A percentile compares a stretch with the other conserved stretches of the same genome.
These are phyloP conservation scores for Blastobotrys mokoenaii DNA, from an alignment of 805 yeast genomes.

Conservation along the genomic window DNA sequence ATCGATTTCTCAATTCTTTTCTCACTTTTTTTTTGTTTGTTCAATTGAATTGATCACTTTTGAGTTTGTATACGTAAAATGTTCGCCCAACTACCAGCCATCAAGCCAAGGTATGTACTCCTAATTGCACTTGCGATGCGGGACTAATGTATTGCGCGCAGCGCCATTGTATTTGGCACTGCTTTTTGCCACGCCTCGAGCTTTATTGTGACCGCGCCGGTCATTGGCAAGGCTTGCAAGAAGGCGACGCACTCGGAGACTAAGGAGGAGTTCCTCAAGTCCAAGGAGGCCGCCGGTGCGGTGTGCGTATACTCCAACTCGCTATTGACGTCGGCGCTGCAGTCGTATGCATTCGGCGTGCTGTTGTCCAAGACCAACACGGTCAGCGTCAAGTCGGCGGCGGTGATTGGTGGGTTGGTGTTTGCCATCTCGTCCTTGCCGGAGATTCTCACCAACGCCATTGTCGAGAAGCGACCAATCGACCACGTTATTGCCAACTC, in stretches of 20 bases:
- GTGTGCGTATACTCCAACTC: conserved; percentile 28
- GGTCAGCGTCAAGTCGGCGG: conserved; percentile 31
- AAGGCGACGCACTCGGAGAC: conserved; percentile 28
- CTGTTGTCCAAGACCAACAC: conserved; percentile 32
- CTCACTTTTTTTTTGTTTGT: not conserved
- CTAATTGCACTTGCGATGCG: not conserved
- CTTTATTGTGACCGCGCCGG: conserved; percentile 30
- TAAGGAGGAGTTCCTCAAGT: conserved; percentile 30
- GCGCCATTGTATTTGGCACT: conserved; percentile 34
- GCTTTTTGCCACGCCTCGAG: conserved; percentile 30
- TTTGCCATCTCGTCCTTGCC: conserved; percentile 32
- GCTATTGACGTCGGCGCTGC: conserved; percentile 29
- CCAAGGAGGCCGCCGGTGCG: conserved; percentile 32
- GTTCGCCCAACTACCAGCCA: not conserved
- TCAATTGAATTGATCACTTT: not conserved
- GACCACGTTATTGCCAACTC: conserved; percentile 28
- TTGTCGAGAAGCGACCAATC: conserved; percentile 29
- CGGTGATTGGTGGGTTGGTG: conserved; percentile 31
- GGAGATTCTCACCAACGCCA: conserved; percentile 24
- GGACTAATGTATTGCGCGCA: not conserved
- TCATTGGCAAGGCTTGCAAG: conserved; percentile 32
- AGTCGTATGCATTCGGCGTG: conserved; percentile 35
- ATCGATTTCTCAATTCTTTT: too few species aligned
- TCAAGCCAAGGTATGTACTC: conserved; percentile 1
- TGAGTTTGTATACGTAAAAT: conserved; percentile 9